Conservation (phyloP, 495 filamentous ascomycete species). For the Cercophora sp. region DNA sequence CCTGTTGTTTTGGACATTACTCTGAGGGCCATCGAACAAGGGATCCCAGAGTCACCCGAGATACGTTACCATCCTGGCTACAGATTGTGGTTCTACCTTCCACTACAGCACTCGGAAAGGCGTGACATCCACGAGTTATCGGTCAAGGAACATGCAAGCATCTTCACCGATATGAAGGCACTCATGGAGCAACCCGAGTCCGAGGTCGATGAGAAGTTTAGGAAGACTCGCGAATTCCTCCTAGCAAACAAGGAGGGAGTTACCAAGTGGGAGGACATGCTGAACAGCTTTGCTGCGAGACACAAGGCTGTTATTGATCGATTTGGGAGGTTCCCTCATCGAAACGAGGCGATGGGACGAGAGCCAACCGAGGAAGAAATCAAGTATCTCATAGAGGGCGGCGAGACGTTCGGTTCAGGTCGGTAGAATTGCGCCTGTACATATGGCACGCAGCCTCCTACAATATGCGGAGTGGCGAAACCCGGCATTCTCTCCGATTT, state of each 20-base stretch:
- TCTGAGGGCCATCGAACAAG: slow-evolving; percentile 4
- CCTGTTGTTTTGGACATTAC: slow-evolving; percentile 9
- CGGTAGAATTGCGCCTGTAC: too few relatives aligned
- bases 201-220: not conserved
- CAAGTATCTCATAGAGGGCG: slow-evolving; percentile 14
- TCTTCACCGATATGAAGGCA: slow-evolving; percentile 8
- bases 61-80: slow-evolving; percentile 9
- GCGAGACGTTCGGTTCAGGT: slow-evolving; percentile 12
- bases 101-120: slow-evolving; percentile 23
- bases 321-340: slow-evolving; percentile 30
- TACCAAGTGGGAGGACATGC: not conserved
- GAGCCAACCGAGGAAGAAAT: slow-evolving; percentile 23
- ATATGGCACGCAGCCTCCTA: too few relatives aligned
- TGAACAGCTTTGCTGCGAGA: not conserved
- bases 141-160: slow-evolving; percentile 2
- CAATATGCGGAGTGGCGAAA: too few relatives aligned
- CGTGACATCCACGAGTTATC: slow-evolving; percentile 13
- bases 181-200: not conserved
- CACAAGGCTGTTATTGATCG: slow-evolving; percentile 17
- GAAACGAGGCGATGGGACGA: slow-evolving; percentile 25
- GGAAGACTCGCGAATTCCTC: not conserved
- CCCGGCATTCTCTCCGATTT: too few relatives aligned
- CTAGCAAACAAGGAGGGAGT: not conserved
- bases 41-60: slow-evolving; percentile 11
- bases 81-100: slow-evolving; percentile 21